Evolutionary conservation across 2,329 filamentous ascomycete genomes (phyloP).

Genomic region (Verticillium klebahnii): DNA sequence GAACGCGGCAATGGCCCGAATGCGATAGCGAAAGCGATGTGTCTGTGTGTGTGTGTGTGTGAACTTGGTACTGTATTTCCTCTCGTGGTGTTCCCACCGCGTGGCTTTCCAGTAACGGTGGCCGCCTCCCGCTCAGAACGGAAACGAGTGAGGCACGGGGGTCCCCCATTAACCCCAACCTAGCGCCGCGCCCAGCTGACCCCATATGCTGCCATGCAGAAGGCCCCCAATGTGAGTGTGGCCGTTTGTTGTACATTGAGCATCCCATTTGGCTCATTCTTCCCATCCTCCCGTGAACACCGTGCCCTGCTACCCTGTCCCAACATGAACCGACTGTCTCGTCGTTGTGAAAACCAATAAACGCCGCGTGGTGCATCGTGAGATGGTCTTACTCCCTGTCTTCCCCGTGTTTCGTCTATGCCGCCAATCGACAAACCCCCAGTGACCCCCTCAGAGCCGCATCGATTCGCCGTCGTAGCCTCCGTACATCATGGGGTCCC

Average conservation of each 20-base stretch:
- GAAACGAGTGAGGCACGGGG: not conserved
- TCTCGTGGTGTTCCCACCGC: not conserved
- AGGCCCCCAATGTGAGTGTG: not conserved
- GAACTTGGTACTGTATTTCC: not conserved
- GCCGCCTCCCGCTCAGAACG: not conserved
- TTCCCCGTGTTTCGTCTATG: not conserved
- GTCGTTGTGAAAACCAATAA: not conserved
- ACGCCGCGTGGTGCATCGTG: constrained; percentile 3
- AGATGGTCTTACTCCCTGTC: not conserved
- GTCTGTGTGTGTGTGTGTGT: not conserved
- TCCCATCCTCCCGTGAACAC: not conserved
- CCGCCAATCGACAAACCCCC: not conserved
- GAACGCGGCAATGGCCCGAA: not conserved
- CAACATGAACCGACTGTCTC: not conserved
- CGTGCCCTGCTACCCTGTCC: not conserved
- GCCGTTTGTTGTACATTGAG: not conserved
- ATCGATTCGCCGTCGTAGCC: constrained; percentile 43
- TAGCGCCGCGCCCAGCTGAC: not conserved
- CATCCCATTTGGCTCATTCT: not conserved
- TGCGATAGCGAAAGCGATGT: not conserved
- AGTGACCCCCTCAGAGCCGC: constrained; percentile 25
- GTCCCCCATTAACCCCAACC: not conserved
- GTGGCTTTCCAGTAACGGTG: not conserved
- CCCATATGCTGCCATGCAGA: not conserved
- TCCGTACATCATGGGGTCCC: constrained; percentile 55